Evolutionary conservation across 306 rosid genomes (phyloP).

Genomic region (Cotoneaster glaucophyllus): DNA sequence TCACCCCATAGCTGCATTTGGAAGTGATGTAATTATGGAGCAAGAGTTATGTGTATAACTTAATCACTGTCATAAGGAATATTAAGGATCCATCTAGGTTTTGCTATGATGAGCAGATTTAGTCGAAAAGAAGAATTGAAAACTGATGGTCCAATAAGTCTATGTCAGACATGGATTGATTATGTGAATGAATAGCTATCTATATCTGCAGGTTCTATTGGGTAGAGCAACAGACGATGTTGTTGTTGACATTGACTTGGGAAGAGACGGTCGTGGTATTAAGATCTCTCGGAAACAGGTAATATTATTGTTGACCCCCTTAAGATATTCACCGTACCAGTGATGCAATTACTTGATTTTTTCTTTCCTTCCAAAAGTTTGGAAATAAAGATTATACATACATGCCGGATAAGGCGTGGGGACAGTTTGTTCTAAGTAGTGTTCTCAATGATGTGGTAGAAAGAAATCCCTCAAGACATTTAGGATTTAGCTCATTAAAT

Average conservation of each 20-base stretch:
- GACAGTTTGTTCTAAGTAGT: background rate
- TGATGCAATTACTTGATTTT: background rate
- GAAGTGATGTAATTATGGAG: slow-evolving; percentile 13
- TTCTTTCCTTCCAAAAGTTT: background rate
- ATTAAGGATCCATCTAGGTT: background rate
- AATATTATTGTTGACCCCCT: slow-evolving; percentile 13
- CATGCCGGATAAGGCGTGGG: background rate
- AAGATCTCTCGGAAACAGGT: slow-evolving; percentile 94
- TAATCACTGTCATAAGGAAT: background rate
- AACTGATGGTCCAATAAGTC: slow-evolving; percentile 12
- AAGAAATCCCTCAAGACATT: background rate
- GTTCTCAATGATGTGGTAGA: background rate
- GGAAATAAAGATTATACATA: background rate
- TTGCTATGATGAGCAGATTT: background rate
- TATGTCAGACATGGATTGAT: background rate
- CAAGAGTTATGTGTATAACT: background rate
- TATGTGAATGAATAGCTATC: slow-evolving; percentile 13
- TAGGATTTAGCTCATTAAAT: background rate
- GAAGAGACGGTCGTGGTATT: slow-evolving; percentile 62
- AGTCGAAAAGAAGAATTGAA: background rate
- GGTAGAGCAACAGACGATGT: slow-evolving; percentile 74
- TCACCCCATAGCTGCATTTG: background rate
- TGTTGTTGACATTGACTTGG: slow-evolving; percentile 82
- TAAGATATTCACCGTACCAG: background rate
- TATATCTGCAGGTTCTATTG: slow-evolving; percentile 61